Evolutionary conservation across 2,329 filamentous ascomycete species (phyloP).

Genomic region (Fusarium sp.): DNA sequence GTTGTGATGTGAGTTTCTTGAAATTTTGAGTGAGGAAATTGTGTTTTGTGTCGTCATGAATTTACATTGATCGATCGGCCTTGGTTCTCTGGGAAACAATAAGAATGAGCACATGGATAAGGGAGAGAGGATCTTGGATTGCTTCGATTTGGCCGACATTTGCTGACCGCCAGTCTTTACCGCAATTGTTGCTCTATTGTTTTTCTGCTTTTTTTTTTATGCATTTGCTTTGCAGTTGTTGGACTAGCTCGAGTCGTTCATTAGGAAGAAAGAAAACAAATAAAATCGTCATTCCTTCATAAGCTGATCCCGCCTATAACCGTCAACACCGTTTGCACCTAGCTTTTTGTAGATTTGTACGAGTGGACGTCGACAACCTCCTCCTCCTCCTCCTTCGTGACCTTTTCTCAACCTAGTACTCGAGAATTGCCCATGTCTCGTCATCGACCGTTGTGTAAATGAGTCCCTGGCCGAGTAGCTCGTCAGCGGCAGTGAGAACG

Average conservation of each 20-base stretch:
- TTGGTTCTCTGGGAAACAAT: conserved; percentile 12
- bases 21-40: not conserved
- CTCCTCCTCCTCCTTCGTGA: not conserved
- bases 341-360: conserved; percentile 28
- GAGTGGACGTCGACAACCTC: conserved; percentile 4
- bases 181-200: conserved; percentile 18
- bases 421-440: conserved; percentile 88
- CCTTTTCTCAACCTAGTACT: conserved; percentile 59
- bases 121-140: conserved; percentile 7
- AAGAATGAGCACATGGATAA: not conserved
- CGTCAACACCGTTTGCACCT: conserved; percentile 43
- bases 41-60: not conserved
- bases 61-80: conserved; percentile 4
- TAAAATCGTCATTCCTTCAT: conserved; percentile 44
- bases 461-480: conserved; percentile 77
- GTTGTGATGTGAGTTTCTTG: conserved; percentile 30
- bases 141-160: conserved; percentile 3
- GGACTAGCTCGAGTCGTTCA: conserved; percentile 44
- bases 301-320: conserved; percentile 34
- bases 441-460: conserved; percentile 96
- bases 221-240: conserved; percentile 7
- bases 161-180: conserved; percentile 36
- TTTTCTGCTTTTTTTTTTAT: conserved; percentile 2
- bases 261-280: conserved; percentile 35
- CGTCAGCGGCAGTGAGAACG: conserved; percentile 82